Conservation (phyloP, 768 basidiomycete species). For the Albatrellus ellisii region DNA sequence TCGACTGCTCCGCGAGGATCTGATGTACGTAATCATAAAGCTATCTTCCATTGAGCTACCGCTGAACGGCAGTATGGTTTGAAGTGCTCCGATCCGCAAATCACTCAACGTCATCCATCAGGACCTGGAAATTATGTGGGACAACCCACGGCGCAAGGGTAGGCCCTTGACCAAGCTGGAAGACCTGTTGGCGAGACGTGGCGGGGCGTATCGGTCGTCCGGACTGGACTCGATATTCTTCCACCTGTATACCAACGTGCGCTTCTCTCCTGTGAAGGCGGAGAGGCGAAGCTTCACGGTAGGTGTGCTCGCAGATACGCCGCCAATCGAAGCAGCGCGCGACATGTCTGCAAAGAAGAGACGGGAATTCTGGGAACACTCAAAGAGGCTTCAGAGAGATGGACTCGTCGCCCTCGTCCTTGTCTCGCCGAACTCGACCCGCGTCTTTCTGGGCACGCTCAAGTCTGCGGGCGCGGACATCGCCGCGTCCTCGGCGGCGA, state of each 20-base stretch:
- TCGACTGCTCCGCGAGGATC: constrained; percentile 59
- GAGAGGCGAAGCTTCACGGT: constrained; percentile 41
- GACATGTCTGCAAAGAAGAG: constrained; percentile 25
- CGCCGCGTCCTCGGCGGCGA: constrained; percentile 26
- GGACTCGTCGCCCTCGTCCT: constrained; percentile 47
- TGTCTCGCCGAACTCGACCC: constrained; percentile 16
- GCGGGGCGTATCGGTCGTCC: constrained; percentile 42
- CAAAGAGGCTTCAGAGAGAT: constrained; percentile 47
- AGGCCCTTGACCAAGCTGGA: constrained; percentile 25
- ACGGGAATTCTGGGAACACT: constrained; percentile 46
- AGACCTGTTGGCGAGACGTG: constrained; percentile 33
- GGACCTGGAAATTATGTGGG: constrained; percentile 11
- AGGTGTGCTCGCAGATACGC: constrained; percentile 33
- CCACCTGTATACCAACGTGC: constrained; percentile 45
- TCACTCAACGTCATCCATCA: constrained; percentile 11
- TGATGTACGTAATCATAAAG: constrained; percentile 46
- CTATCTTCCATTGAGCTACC: too few species aligned
- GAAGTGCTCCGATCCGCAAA: constrained; percentile 13
- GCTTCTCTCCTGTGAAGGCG: constrained; percentile 32
- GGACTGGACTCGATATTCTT: constrained; percentile 40
- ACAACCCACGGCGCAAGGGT: background rate
- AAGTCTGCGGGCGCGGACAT: constrained; percentile 32
- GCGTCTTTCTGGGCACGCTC: constrained; percentile 41
- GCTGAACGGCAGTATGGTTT: too few species aligned
- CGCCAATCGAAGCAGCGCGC: constrained; percentile 48